Conservation (phyloP, 345 rosid genomes). For the Gossypium sturtianum region DNA sequence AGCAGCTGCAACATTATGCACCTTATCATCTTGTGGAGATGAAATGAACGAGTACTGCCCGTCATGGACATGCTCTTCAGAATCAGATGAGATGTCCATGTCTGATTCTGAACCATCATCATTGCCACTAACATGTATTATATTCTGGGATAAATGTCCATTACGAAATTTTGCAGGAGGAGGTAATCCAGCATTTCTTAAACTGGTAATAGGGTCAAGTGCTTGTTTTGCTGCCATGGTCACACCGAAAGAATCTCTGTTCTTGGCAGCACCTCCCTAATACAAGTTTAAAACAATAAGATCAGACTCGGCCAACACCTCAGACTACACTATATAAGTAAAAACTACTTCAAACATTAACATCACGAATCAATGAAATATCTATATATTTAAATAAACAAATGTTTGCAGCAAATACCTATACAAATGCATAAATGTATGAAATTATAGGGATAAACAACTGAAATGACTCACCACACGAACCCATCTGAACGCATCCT, state of each 20-base stretch:
- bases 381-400: neutral
- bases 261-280: constrained; percentile 26
- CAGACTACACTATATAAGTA: neutral
- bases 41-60: constrained; percentile 38
- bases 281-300: constrained; percentile 9
- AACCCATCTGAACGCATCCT: constrained; percentile 37
- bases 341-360: neutral
- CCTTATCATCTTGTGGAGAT: constrained; percentile 52
- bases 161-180: constrained; percentile 30
- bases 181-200: constrained; percentile 33
- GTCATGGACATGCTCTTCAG: constrained; percentile 50
- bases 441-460: neutral
- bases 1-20: constrained; percentile 19
- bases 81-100: constrained; percentile 53
- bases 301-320: constrained; percentile 5
- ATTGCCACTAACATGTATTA: constrained; percentile 27
- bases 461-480: constrained; percentile 29
- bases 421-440: neutral
- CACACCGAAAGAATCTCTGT: constrained; percentile 23
- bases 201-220: constrained; percentile 28
- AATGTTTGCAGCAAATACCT: neutral
- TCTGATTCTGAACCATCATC: constrained; percentile 53
- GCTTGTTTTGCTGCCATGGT: constrained; percentile 20
- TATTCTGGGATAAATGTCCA: constrained; percentile 37
- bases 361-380: neutral